Conservation (phyloP, 345 rosid species). For the Gossypium raimondii region DNA sequence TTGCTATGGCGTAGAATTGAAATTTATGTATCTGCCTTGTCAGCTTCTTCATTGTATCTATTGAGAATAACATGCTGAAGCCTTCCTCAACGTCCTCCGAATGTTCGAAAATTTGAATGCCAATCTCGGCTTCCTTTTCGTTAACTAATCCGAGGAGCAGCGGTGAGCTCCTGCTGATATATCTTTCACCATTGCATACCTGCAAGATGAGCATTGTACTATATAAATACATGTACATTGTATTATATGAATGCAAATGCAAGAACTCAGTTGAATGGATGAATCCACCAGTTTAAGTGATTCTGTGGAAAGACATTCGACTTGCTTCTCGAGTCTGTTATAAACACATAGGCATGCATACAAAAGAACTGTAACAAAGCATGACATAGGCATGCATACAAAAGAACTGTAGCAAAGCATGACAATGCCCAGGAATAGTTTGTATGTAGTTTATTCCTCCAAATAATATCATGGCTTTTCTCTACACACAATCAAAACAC, state of each 20-base stretch:
- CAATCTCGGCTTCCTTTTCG: constrained; percentile 46
- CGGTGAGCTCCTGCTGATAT: constrained; percentile 26
- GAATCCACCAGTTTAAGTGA: not conserved
- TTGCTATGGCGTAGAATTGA: constrained; percentile 37
- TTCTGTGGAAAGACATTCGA: not conserved
- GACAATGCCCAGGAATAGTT: no score
- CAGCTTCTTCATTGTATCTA: constrained; percentile 38
- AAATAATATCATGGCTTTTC: no score
- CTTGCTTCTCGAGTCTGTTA: not conserved
- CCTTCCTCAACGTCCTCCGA: constrained; percentile 26
- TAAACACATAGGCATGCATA: not conserved
- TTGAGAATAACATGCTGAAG: constrained; percentile 44
- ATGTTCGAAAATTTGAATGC: constrained; percentile 39
- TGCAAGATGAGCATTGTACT: constrained; percentile 22
- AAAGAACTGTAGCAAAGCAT: no score
- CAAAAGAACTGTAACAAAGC: no score
- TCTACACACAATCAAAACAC: no score
- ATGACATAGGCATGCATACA: not conserved
- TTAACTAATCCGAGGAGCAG: constrained; percentile 54
- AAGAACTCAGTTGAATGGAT: not conserved
- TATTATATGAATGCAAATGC: not conserved
- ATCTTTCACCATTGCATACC: constrained; percentile 37
- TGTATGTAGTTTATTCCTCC: no score
- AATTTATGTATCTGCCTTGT: constrained; percentile 36
- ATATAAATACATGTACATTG: not conserved